phyloP scores from a whole-genome alignment of 2,329 filamentous ascomycete genomes.

The Chrysoporthe cubensis region DNA sequence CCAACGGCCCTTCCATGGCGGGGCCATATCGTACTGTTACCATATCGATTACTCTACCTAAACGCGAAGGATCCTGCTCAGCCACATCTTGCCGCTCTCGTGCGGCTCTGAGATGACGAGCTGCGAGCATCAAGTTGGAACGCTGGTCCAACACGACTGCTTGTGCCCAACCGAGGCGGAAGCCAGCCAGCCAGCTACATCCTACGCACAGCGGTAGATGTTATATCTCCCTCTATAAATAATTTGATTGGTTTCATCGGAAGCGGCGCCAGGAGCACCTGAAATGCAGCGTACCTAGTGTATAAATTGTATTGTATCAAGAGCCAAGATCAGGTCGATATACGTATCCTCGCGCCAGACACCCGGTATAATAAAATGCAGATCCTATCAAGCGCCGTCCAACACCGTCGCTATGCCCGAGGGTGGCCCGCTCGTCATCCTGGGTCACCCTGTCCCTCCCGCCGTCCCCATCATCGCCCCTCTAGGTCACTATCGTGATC shows the following conservation, averaged over 20 bases:
- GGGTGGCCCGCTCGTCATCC: not conserved
- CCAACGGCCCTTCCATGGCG: not conserved
- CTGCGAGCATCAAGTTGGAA: too few relatives aligned
- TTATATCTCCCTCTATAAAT: too few relatives aligned
- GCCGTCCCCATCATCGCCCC: not conserved
- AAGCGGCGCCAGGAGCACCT: not conserved
- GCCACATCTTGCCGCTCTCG: too few relatives aligned
- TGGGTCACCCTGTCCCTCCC: not conserved
- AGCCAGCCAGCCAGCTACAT: not conserved
- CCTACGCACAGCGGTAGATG: too few relatives aligned
- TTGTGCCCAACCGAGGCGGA: not conserved
- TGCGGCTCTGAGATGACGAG: too few relatives aligned
- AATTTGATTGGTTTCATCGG: too few relatives aligned
- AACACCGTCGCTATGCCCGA: constrained; percentile 14
- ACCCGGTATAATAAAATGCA: not conserved
- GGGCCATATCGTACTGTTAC: not conserved
- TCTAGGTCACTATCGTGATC: constrained; percentile 13
- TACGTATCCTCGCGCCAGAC: not conserved
- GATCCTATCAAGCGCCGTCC: not conserved
- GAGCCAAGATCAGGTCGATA: not conserved
- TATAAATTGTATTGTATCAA: not conserved
- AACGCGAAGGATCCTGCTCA: too few relatives aligned
- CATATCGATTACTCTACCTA: too few relatives aligned
- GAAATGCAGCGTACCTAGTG: not conserved
- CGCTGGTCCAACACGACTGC: not conserved